These are phyloP conservation scores for Entomortierella lignicola DNA, from an alignment of 192 early-diverging fungal genomes.

Conservation along the genomic window DNA sequence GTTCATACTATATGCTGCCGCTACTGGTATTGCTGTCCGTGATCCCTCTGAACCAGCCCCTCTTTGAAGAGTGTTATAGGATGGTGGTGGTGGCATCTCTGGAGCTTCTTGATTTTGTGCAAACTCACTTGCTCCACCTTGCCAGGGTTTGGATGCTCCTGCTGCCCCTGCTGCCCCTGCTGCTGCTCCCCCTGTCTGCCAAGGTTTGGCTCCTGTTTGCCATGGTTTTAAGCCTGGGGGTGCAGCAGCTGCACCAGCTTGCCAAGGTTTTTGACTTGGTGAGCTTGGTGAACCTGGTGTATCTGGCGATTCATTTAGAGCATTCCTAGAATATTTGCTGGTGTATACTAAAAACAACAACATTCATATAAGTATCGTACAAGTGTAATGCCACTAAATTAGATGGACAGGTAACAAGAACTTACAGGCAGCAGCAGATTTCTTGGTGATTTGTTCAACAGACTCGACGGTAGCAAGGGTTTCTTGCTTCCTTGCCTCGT, in stretches of 20 bases:
- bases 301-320: too few relatives aligned
- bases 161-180: background rate
- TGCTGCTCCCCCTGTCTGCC: constrained; percentile 24
- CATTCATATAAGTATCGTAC: too few relatives aligned
- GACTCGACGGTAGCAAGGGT: constrained; percentile 40
- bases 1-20: constrained; percentile 27
- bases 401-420: background rate
- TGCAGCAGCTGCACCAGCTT: constrained; percentile 10
- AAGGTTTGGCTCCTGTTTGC: constrained; percentile 44
- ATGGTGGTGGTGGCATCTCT: constrained; percentile 22
- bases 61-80: constrained; percentile 21
- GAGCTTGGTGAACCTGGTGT: background rate
- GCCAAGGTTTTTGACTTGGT: background rate
- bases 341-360: background rate
- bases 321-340: too few relatives aligned
- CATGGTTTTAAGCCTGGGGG: constrained; percentile 16
- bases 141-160: background rate
- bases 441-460: constrained; percentile 43
- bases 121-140: background rate
- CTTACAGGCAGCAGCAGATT: constrained; percentile 44
- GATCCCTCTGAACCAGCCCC: background rate
- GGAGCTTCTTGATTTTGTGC: background rate
- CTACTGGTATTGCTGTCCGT: constrained; percentile 29
- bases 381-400: background rate
- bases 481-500: constrained; percentile 52